phyloP scores from a whole-genome alignment of 2,329 filamentous ascomycete species.

The Neurospora sp. region DNA sequence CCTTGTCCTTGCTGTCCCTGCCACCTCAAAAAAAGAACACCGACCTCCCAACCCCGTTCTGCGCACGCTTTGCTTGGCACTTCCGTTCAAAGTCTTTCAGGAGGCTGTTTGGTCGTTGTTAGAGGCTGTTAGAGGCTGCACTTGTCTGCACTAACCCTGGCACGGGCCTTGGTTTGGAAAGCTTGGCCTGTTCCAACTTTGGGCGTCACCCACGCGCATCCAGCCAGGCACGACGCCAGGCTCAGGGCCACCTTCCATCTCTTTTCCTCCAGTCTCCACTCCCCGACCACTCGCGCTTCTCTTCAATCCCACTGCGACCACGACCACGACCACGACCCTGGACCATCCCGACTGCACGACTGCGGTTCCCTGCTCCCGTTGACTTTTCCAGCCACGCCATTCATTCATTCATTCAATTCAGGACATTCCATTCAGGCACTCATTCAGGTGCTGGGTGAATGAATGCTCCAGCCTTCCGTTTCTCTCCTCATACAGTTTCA shows the following conservation, averaged over 20 bases:
- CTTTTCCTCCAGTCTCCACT: neutral
- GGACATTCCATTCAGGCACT: neutral
- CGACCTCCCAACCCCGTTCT: neutral
- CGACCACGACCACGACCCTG: conserved; percentile 1
- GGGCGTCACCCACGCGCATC: neutral
- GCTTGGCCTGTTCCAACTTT: neutral
- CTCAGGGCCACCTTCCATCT: neutral
- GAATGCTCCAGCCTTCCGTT: neutral
- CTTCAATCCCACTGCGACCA: neutral
- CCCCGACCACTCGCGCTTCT: neutral
- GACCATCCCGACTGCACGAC: conserved; percentile 3
- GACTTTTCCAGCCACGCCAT: conserved; percentile 19
- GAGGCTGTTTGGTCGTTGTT: neutral
- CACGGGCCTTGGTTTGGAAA: neutral
- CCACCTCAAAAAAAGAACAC: neutral
- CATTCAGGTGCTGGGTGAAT: neutral
- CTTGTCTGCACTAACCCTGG: neutral
- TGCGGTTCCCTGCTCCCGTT: conserved; percentile 3
- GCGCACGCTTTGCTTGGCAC: neutral
- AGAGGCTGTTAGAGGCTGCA: neutral
- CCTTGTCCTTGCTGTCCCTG: neutral
- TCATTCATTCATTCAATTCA: conserved; percentile 4
- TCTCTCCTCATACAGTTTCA: neutral
- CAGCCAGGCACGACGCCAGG: neutral
- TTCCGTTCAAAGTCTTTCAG: neutral